Conservation (phyloP, 331 rosid genomes). For the Quercus phellos region DNA sequence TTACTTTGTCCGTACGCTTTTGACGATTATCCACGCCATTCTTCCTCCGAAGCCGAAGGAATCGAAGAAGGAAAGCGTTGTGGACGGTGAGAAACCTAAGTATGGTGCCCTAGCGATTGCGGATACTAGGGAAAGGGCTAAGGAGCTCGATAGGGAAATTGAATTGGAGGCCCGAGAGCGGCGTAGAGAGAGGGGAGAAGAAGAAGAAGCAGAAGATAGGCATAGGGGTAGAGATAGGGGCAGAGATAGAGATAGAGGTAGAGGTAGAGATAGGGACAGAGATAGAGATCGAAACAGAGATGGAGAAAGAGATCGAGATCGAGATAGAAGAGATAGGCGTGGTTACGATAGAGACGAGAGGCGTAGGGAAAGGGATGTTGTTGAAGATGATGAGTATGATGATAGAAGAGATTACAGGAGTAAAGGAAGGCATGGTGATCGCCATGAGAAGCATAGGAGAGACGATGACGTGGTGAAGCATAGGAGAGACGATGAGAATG, state of each 20-base stretch:
- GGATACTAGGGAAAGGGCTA: slow-evolving; percentile 48
- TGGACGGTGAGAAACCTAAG: slow-evolving; percentile 33
- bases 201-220: slow-evolving; percentile 18
- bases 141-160: slow-evolving; percentile 58
- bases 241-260: slow-evolving; percentile 4
- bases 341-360: slow-evolving; percentile 34
- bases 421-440: slow-evolving; percentile 44
- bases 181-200: slow-evolving; percentile 14
- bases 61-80: slow-evolving; percentile 17
- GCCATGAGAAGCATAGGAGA: slow-evolving; percentile 33
- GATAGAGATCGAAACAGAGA: not conserved
- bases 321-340: slow-evolving; percentile 25
- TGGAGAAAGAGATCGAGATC: slow-evolving; percentile 7
- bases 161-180: slow-evolving; percentile 39
- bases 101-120: slow-evolving; percentile 52
- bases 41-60: slow-evolving; percentile 49
- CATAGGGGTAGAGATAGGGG: not conserved
- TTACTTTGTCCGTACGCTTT: slow-evolving; percentile 52
- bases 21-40: slow-evolving; percentile 59
- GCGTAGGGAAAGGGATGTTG: slow-evolving; percentile 25
- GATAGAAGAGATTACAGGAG: slow-evolving; percentile 30
- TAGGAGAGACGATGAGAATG: not conserved
- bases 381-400: slow-evolving; percentile 21
- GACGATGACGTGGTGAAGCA: slow-evolving; percentile 38
- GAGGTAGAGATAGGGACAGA: not conserved